phyloP scores from a whole-genome alignment of 2,329 filamentous ascomycete species.

The Apiospora arundinis region DNA sequence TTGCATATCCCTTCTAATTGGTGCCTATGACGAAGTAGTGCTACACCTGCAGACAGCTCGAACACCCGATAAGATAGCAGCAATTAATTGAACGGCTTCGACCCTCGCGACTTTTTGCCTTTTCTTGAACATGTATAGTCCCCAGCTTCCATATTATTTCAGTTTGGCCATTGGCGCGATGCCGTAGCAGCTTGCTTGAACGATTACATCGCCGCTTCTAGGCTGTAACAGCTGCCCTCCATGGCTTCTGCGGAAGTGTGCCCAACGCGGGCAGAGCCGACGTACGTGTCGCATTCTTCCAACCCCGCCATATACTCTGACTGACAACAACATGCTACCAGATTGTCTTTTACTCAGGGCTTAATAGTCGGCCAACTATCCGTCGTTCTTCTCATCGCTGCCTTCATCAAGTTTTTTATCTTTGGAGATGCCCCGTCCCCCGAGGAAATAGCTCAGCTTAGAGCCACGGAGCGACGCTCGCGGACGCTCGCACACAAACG shows the following conservation, averaged over 20 bases:
- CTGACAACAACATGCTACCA: conserved; percentile 44
- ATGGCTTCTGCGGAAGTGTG: conserved; percentile 40
- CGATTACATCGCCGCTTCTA: background rate
- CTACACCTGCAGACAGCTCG: too few species aligned
- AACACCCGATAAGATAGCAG: conserved; percentile 36
- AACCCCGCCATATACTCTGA: conserved; percentile 70
- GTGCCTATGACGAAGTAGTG: conserved; percentile 9
- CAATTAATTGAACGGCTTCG: conserved; percentile 3
- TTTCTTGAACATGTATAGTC: background rate
- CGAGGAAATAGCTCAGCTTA: conserved; percentile 77
- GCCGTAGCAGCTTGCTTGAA: background rate
- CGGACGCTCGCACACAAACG: conserved; percentile 78
- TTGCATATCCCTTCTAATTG: conserved; percentile 5
- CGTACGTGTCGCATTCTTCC: conserved; percentile 34
- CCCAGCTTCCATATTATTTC: conserved; percentile 13
- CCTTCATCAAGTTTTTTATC: conserved; percentile 99
- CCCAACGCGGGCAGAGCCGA: conserved; percentile 41
- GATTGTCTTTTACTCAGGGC: conserved; percentile 90
- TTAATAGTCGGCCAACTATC: conserved; percentile 93
- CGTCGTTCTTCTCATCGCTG: conserved; percentile 86
- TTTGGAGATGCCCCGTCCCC: conserved; percentile 91
- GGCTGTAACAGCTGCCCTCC: conserved; percentile 6
- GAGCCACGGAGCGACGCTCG: conserved; percentile 76
- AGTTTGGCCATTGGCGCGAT: background rate
- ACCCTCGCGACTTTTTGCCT: background rate